Percentiles rank a stretch among this genome's conserved stretches.
Evolutionary conservation across 345 rosid genomes (phyloP).

Genomic region (Ceriops zippeliana): DNA sequence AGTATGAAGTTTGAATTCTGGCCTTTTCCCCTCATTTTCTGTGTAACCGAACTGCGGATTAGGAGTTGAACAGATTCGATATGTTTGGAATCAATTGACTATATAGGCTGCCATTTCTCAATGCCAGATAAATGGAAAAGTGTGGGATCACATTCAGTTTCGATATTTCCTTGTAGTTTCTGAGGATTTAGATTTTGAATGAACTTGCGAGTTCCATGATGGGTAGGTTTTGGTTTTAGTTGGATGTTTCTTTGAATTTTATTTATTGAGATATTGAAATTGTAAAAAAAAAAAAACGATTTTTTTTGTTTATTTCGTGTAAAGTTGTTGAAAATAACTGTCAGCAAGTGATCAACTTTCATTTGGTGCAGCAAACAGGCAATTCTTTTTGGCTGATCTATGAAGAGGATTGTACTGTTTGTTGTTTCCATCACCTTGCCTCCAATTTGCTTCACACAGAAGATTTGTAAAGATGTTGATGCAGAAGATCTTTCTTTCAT

Average conservation of each 20-base stretch:
- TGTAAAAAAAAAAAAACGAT: not conserved
- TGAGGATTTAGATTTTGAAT: slow-evolving; percentile 11
- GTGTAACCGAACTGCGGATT: not conserved
- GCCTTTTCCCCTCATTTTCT: not conserved
- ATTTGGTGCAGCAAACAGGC: slow-evolving; percentile 25
- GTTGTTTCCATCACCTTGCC: slow-evolving; percentile 4
- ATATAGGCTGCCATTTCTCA: not conserved
- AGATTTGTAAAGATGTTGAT: slow-evolving; percentile 26
- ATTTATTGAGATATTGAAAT: slow-evolving; percentile 1
- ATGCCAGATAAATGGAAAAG: slow-evolving; percentile 5
- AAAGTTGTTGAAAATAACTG: too few species aligned
- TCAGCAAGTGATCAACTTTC: not conserved
- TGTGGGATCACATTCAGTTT: slow-evolving; percentile 10
- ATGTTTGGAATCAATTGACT: not conserved
- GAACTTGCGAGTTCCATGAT: not conserved
- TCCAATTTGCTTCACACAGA: slow-evolving; percentile 13
- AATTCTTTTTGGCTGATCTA: slow-evolving; percentile 1
- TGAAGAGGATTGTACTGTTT: slow-evolving; percentile 21
- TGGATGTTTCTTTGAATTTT: not conserved
- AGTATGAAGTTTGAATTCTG: not conserved
- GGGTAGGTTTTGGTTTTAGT: slow-evolving; percentile 2
- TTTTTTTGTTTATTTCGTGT: not conserved
- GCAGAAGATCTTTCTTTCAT: slow-evolving; percentile 1
- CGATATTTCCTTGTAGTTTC: slow-evolving; percentile 15
- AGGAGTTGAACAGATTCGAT: not conserved